Percentiles rank a stretch among this genome's conserved stretches.
Conservation (phyloP, 73 alveolate genomes). For the Stentor coeruleus region DNA sequence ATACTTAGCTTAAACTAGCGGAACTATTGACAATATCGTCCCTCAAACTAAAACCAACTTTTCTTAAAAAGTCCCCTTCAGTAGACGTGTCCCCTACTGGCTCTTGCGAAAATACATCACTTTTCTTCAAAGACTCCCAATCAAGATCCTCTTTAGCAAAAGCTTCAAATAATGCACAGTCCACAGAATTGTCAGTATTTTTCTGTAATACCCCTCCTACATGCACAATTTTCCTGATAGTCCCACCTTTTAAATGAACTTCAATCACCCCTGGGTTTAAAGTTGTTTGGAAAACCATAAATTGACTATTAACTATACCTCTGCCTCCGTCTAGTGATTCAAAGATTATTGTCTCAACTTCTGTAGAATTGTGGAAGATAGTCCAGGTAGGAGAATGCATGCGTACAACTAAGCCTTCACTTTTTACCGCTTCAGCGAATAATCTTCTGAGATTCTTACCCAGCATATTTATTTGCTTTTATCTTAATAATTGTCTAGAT, state of each 20-base stretch:
- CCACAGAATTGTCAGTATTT: background rate
- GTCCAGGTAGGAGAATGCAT: background rate
- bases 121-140: background rate
- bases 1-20: no score
- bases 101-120: background rate
- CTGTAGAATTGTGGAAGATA: background rate
- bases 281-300: background rate
- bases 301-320: background rate
- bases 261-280: background rate
- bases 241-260: background rate
- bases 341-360: background rate
- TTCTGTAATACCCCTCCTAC: background rate
- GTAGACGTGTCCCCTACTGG: background rate
- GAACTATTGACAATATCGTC: no score
- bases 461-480: no score
- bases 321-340: background rate
- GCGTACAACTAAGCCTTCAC: no score
- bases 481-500: no score
- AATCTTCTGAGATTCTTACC: no score
- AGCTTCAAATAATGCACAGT: slow-evolving; percentile 15
- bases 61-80: no score
- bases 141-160: background rate
- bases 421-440: no score
- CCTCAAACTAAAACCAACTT: no score
- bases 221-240: background rate